Percentiles rank a stretch among this genome's conserved stretches.
These are phyloP conservation scores for Blastobotrys malaysiensis DNA, from an alignment of 1,139 yeast genomes.

Conservation along the genomic window DNA sequence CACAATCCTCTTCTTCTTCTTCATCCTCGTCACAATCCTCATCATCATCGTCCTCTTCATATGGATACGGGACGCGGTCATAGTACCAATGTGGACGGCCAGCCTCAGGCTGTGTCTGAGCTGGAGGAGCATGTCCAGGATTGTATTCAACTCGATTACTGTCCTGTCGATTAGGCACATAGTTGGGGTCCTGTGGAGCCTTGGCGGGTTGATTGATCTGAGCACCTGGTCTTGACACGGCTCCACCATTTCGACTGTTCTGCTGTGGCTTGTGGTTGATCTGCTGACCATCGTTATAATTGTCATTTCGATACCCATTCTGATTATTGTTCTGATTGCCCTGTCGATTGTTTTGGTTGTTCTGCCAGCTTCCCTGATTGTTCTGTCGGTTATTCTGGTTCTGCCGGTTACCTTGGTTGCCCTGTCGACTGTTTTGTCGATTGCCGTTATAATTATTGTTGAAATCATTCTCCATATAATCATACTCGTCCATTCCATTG, in stretches of 20 bases:
- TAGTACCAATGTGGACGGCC: background rate
- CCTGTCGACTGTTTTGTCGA: background rate
- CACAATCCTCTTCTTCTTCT: background rate
- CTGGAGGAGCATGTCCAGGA: background rate
- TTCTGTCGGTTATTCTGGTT: background rate
- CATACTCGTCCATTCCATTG: slow-evolving; percentile 1
- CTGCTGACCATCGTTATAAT: background rate
- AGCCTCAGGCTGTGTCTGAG: background rate
- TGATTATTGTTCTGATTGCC: background rate
- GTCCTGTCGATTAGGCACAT: background rate
- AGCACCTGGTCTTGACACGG: background rate
- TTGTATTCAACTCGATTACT: background rate
- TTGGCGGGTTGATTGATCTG: background rate
- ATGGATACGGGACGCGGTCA: background rate
- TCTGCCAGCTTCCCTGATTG: background rate
- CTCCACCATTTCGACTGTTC: background rate
- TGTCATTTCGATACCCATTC: background rate
- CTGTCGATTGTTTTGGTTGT: background rate
- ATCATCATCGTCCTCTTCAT: slow-evolving; percentile 4
- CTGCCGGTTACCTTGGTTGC: too few relatives aligned
- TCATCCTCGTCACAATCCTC: background rate
- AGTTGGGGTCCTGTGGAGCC: background rate
- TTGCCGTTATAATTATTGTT: slow-evolving; percentile 1
- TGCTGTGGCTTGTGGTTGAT: slow-evolving; percentile 1
- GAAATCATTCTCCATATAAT: slow-evolving; percentile 4